Percentiles rank a stretch among this genome's conserved stretches.
phyloP scores from a whole-genome alignment of 805 yeast species.

The Clavispora phyllophila region DNA sequence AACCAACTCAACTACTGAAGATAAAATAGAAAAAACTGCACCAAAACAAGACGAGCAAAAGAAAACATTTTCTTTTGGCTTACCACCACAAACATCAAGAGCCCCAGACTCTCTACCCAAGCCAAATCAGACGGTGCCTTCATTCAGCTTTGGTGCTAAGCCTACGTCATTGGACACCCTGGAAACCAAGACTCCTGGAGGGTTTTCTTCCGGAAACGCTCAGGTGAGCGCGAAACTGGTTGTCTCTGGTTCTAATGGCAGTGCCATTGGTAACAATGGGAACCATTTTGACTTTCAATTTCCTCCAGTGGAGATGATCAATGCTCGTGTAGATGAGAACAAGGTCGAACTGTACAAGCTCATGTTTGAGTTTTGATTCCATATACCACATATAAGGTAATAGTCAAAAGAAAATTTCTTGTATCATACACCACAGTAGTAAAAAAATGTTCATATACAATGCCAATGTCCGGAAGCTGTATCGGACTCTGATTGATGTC shows the following conservation, averaged over 20 bases:
- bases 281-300: conserved; percentile 13
- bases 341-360: conserved; percentile 24
- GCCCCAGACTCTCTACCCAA: not conserved
- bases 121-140: not conserved
- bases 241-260: conserved; percentile 1
- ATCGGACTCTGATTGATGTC: too few species aligned
- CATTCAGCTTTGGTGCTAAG: conserved; percentile 1
- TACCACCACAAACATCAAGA: not conserved
- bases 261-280: not conserved
- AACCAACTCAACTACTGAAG: not conserved
- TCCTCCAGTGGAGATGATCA: conserved; percentile 19
- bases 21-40: not conserved
- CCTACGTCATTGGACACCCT: not conserved
- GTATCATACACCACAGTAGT: not conserved
- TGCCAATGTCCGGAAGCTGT: too few species aligned
- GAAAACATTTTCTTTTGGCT: conserved; percentile 1
- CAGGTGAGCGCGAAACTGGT: not conserved
- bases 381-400: not conserved
- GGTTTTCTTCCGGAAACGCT: conserved; percentile 2
- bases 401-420: not conserved
- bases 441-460: too few species aligned
- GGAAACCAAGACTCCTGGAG: not conserved
- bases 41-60: not conserved
- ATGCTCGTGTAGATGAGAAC: conserved; percentile 18
- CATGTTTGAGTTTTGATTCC: conserved; percentile 21